Base-by-base conservation (phyloP, 2,329 filamentous ascomycete genomes). In the Thelonectria olida region DNA sequence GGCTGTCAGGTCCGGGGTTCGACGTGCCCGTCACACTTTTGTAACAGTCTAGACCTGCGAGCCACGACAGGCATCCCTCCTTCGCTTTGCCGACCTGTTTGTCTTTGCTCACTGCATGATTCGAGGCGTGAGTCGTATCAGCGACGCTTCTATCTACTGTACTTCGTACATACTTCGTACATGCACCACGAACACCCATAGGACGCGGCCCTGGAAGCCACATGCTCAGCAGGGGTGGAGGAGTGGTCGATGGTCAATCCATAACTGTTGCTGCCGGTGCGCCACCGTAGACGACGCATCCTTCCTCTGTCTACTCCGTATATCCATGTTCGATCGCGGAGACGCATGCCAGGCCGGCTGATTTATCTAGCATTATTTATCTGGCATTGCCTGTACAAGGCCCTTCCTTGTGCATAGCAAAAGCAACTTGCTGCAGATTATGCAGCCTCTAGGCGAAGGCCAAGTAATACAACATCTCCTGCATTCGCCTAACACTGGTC, bases 31-130 rank as follows among this genome's bases (percentile, higher is more conserved):
- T 53, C 49, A 31, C 56, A 54, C 42, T 19, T 53, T 41, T 52
- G 41, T 53, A 58, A 52, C 55, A 58, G 48, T 51, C 54, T 51
- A 34, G 54, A 19, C 38, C 48, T 50, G 19, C 42, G 41, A 36
- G 48, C 34, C 48, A 47, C 17, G 19, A 42, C 44, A 22, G 13
- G 36, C 56, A 49, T 44, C 10, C 25, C 41, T 48, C 23, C 34
- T 19, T 54, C n/a, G 15, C 19, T 7, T 27, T 38, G 28, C 31
- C 48, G 48, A 17, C 22, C 19, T n/a, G 22, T 7, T 48, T 19
- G n/a, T n/a, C 27, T 15, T 22, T 19, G 12, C 44, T 48, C 20
- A 34, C 38, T 17, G 19, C 12, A 39, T 52, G 48, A 51, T 52
- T 47, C 28, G 25, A 22, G 8, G 22, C 38, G 15, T 34, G 9